Evolutionary conservation across 2,329 filamentous ascomycete genomes (phyloP).

Genomic region (Cladophialophora exuberans): DNA sequence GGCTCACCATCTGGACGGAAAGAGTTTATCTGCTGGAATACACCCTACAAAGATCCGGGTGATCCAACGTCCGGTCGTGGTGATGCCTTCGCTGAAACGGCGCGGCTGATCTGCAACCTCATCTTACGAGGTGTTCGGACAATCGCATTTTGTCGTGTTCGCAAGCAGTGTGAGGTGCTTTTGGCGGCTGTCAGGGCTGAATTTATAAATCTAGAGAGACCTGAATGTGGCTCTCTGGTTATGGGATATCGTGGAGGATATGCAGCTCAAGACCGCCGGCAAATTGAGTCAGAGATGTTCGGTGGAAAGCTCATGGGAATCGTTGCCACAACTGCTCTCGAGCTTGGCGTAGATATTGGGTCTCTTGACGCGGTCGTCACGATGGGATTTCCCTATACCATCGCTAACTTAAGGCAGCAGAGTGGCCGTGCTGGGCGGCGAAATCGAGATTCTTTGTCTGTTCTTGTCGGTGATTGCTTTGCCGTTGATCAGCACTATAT

Average conservation of each 20-base stretch:
- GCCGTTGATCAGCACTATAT: constrained; percentile 96
- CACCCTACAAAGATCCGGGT: constrained; percentile 84
- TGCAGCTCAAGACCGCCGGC: constrained; percentile 82
- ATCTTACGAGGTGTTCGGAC: constrained; percentile 86
- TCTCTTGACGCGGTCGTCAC: constrained; percentile 91
- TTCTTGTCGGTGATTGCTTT: constrained; percentile 86
- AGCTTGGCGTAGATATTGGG: constrained; percentile 94
- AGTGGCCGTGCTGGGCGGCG: constrained; percentile 88
- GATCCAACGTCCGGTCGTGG: constrained; percentile 87
- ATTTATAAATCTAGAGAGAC: constrained; percentile 70
- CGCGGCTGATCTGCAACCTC: constrained; percentile 85
- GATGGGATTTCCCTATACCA: constrained; percentile 92
- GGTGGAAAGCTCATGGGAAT: constrained; percentile 91
- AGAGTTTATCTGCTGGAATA: constrained; percentile 98
- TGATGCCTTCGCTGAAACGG: constrained; percentile 81
- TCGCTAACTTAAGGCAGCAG: constrained; percentile 91
- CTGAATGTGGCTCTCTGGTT: constrained; percentile 76
- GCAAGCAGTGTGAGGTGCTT: constrained; percentile 85
- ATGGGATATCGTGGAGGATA: constrained; percentile 98
- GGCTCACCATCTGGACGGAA: constrained; percentile 91
- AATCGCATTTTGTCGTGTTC: constrained; percentile 88
- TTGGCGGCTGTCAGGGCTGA: constrained; percentile 79
- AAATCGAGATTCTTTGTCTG: constrained; percentile 89
- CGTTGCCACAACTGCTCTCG: constrained; percentile 88
- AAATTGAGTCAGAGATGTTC: constrained; percentile 96